A percentile compares a stretch with the other conserved stretches of the same genome.
phyloP scores from a whole-genome alignment of 192 early-diverging fungal species.

The Entomortierella beljakovae region DNA sequence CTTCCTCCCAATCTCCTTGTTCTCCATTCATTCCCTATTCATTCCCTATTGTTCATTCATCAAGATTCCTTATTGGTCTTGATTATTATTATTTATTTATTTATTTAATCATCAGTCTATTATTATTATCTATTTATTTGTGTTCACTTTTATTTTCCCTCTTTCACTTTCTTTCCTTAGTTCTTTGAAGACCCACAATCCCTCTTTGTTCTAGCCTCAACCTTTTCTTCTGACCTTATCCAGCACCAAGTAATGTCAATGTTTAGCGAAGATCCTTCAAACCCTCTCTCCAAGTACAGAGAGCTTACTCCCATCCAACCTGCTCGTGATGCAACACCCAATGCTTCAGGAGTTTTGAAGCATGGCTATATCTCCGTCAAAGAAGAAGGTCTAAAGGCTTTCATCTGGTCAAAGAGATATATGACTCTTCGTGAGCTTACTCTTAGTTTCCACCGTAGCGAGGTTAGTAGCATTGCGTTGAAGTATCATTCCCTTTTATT shows the following conservation, averaged over 20 bases:
- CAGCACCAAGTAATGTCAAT: slow-evolving; percentile 17
- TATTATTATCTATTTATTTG: slow-evolving; percentile 1
- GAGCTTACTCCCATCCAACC: slow-evolving; percentile 46
- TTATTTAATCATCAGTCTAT: slow-evolving; percentile 4
- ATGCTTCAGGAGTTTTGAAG: slow-evolving; percentile 67
- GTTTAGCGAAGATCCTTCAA: slow-evolving; percentile 28
- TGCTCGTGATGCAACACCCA: slow-evolving; percentile 23
- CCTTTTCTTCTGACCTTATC: not conserved
- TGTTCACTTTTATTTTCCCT: slow-evolving; percentile 1
- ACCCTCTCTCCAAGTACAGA: slow-evolving; percentile 48
- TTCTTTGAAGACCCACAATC: not conserved
- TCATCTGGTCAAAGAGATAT: slow-evolving; percentile 97
- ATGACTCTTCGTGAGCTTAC: slow-evolving; percentile 90
- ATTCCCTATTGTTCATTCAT: too few relatives aligned
- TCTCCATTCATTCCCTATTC: too few relatives aligned
- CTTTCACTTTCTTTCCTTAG: not conserved
- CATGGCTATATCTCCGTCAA: slow-evolving; percentile 89
- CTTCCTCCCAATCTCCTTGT: too few relatives aligned
- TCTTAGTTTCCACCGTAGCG: slow-evolving; percentile 92
- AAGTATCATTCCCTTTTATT: not conserved
- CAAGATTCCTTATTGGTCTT: too few relatives aligned
- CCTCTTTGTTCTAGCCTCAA: not conserved
- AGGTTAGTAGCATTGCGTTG: slow-evolving; percentile 67
- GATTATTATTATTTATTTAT: not conserved
- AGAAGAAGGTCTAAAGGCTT: slow-evolving; percentile 91